These are phyloP conservation scores for Obelidium mucronatum DNA, from an alignment of 192 early-diverging fungal genomes.

Conservation along the genomic window DNA sequence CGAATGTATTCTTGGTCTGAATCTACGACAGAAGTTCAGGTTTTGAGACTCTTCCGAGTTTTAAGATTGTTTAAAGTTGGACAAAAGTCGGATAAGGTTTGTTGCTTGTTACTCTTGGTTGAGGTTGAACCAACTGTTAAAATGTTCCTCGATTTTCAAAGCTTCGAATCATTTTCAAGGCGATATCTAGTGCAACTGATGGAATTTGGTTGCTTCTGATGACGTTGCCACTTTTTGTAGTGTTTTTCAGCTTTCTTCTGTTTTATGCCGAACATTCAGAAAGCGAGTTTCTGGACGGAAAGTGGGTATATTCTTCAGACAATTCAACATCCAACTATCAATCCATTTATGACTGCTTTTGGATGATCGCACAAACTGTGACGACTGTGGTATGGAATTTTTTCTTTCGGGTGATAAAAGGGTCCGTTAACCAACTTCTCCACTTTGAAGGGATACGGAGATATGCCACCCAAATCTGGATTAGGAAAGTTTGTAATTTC, in stretches of 20 bases:
- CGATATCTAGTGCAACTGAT: background rate
- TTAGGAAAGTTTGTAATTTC: background rate
- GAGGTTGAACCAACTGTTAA: too few relatives aligned
- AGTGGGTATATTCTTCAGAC: background rate
- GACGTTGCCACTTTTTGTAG: conserved; percentile 9
- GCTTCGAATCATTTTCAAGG: conserved; percentile 17
- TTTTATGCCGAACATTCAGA: conserved; percentile 2
- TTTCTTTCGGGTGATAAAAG: too few relatives aligned
- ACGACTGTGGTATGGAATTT: too few relatives aligned
- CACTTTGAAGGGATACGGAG: conserved; percentile 20
- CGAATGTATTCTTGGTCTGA: conserved; percentile 9
- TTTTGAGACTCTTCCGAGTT: background rate
- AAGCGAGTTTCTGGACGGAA: background rate
- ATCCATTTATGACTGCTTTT: conserved; percentile 16
- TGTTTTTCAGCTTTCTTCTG: conserved; percentile 12
- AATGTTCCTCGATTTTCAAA: background rate
- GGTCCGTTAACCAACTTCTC: too few relatives aligned
- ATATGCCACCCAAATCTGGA: background rate
- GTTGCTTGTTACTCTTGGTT: too few relatives aligned
- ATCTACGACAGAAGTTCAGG: background rate
- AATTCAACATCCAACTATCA: background rate
- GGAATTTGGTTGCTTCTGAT: conserved; percentile 2
- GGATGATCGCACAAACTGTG: conserved; percentile 2
- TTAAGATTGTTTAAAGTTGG: conserved; percentile 1
- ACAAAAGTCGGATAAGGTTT: background rate